Evolutionary conservation across 257 asterid species (phyloP).

Genomic region (Prunella vulgaris): DNA sequence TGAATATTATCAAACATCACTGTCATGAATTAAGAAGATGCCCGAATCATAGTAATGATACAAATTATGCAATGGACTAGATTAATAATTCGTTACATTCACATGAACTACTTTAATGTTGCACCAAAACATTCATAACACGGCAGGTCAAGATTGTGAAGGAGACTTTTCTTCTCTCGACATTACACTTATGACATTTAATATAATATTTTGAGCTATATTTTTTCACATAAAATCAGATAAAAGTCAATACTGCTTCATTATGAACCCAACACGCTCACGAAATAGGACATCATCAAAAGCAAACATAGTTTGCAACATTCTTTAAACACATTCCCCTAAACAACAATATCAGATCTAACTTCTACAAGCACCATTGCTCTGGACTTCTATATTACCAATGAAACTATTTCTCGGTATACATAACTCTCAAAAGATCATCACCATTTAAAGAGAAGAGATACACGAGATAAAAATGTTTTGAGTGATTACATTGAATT

Average conservation of each 20-base stretch:
- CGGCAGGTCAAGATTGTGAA: neutral
- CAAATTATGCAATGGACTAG: neutral
- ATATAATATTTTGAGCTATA: neutral
- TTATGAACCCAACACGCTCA: neutral
- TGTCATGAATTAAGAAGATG: conserved; percentile 25
- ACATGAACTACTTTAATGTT: neutral
- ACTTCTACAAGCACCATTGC: conserved; percentile 4
- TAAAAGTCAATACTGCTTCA: neutral
- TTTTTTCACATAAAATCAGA: neutral
- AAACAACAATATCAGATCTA: neutral
- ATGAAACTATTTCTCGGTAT: neutral
- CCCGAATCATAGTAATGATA: conserved; percentile 11
- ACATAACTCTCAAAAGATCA: neutral
- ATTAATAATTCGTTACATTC: neutral
- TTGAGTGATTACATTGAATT: neutral
- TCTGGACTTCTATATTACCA: conserved; percentile 3
- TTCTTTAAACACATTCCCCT: neutral
- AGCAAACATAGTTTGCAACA: conserved; percentile 2
- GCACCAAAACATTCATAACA: neutral
- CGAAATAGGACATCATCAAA: neutral
- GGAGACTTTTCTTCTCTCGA: neutral
- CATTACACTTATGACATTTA: neutral
- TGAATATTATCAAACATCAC: conserved; percentile 38
- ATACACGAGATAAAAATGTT: neutral
- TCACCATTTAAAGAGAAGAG: conserved; percentile 4